Evolutionary conservation across 176 grass and related monocot genomes (phyloP), one percentile per base, ranked within the genome.

Genomic region (Oryza meridionalis): DNA sequence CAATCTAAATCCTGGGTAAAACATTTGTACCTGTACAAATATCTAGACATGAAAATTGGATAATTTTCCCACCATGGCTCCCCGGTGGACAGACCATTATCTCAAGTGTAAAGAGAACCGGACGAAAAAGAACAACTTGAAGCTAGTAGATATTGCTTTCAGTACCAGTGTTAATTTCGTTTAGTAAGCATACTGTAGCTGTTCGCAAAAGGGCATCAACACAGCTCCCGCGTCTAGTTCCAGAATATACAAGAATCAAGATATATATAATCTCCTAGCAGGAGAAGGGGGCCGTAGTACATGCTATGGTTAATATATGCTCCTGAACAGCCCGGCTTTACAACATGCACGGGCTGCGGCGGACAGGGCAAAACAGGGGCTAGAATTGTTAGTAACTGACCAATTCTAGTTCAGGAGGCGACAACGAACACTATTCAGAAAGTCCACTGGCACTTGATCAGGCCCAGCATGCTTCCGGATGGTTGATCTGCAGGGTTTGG

Each of bases 381-480:
- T 64, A 14, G 37, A 70, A 46, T 76, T 64, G 85, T 87, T 83
- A 83, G 45, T n/a, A 16, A 38, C 75, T 31, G 29, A 63, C 24
- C 58, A 38, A 35, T 21, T 31, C 85, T 90, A 90, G 75, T 82
- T 86, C 59, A 87, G 84, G 7, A 70, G 1, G 47, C 75, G 50
- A 14, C 88, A 90, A 35, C 66, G 72, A 37, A 90, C 31, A 22
- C 17, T 19, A 69, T 80, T 53, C 75, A 86, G 49, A 16, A 46
- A 69, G 59, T 81, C 16, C 31, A 86, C 62, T 47, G 75, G 40
- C 21, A 12, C 62, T 10, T 38, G 50, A 14, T 50, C 40, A 43
- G 51, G 69, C 63, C 24, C 80, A 0, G 59, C 47, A 51, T 79
- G 88, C 71, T 79, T 90, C 75, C 14, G 67, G 40, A 86, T 15